Evolutionary conservation across 73 alveolate genomes (phyloP), one percentile per base, ranked within the genome.

Genomic region (Paramecium sexaurelia): DNA sequence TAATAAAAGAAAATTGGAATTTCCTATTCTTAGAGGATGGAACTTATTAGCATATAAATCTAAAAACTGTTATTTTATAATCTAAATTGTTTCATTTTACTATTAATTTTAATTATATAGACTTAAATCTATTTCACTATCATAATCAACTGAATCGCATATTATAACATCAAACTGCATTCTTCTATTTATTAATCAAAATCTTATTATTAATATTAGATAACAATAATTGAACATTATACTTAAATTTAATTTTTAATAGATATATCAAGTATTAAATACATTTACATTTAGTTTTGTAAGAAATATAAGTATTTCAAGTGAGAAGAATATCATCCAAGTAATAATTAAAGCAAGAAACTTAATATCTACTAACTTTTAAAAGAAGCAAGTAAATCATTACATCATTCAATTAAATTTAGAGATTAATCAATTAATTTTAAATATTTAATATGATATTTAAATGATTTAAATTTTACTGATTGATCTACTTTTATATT

Each of bases 1-100:
- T n/a, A n/a, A n/a, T n/a, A n/a, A n/a, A n/a, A n/a, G n/a, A 39
- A 39, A 39, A 39, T 39, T 39, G 51, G 13, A 39, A 1, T 39
- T n/a, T n/a, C n/a, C n/a, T n/a, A n/a, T n/a, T n/a, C n/a, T n/a
- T n/a, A n/a, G n/a, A 6, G 98, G 98, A 96, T 96, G 98, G 93
- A 98, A 98, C 98, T 97, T 96, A 87, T 96, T 97, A 56, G 96
- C 96, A 83, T 98, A 93, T 51, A 98, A 92, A 84, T 98, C 98
- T 26, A 98, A 90, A n/a, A 9, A 98, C 97, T 20, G 98, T 96
- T 91, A 93, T 96, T 96, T 97, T 98, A 87, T 98, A 35, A 97
- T 94, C 82, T 96, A 98, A 36, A 96, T 94, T 66, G 92, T 95
- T 68, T 97, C 99, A 85, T 97, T 96, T 82, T 97, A 97, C 78